Conservation (phyloP, 2,329 filamentous ascomycete genomes). For the Hypoxylon sp. region DNA sequence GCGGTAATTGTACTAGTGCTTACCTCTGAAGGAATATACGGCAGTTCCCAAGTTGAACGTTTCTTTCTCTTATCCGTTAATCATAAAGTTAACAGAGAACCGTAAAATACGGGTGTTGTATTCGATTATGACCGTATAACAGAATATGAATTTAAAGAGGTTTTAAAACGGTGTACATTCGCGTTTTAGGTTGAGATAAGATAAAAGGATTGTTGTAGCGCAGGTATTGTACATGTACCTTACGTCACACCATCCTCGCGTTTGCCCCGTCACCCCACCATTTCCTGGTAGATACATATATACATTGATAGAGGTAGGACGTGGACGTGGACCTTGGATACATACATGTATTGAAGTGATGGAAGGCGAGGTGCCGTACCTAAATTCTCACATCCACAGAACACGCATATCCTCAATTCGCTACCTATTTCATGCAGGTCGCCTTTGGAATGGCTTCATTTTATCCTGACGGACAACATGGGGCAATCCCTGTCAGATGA, state of each 20-base stretch:
- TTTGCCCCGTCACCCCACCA: conserved; percentile 20
- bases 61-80: no score
- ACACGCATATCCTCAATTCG: background rate
- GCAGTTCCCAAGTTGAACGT: no score
- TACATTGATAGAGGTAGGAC: background rate
- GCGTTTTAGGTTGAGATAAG: background rate
- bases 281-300: conserved; percentile 2
- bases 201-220: background rate
- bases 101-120: no score
- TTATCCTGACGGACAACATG: conserved; percentile 57
- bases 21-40: no score
- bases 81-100: no score
- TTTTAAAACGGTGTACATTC: background rate
- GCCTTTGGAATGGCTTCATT: conserved; percentile 49
- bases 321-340: background rate
- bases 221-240: conserved; percentile 1
- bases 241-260: conserved; percentile 17
- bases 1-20: no score
- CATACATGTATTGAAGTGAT: conserved; percentile 2
- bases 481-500: conserved; percentile 67
- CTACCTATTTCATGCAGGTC: background rate
- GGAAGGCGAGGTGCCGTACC: background rate
- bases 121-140: no score
- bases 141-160: background rate
- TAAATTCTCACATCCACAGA: conserved; percentile 14